Conservation (phyloP, 1,284 basidiomycete genomes). For the Ceratobasidium sp. region DNA sequence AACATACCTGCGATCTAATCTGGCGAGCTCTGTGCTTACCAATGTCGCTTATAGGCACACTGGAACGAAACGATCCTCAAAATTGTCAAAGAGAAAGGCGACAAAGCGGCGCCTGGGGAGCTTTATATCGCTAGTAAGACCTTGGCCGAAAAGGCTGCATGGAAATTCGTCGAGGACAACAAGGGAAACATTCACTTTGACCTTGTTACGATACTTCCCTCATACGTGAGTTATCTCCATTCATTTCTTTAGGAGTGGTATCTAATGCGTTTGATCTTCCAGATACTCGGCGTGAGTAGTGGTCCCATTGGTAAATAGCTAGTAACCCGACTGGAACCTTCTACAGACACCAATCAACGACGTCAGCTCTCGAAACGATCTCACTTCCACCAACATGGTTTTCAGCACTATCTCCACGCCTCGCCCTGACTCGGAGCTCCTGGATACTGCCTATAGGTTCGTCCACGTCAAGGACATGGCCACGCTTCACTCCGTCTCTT, state of each 20-base stretch:
- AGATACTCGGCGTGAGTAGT: conserved; percentile 8
- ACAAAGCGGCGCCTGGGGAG: conserved; percentile 51
- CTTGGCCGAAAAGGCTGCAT: conserved; percentile 56
- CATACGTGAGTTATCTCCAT: conserved; percentile 36
- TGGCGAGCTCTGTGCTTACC: neutral
- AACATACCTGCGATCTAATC: neutral
- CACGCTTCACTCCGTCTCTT: conserved; percentile 8
- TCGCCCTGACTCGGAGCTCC: conserved; percentile 15
- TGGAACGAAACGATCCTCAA: conserved; percentile 52
- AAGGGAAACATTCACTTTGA: conserved; percentile 48
- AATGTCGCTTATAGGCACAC: conserved; percentile 45
- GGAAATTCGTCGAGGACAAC: conserved; percentile 55
- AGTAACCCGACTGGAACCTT: neutral
- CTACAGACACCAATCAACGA: conserved; percentile 4
- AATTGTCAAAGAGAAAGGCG: conserved; percentile 52
- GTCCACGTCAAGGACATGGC: conserved; percentile 30
- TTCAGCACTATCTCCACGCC: neutral
- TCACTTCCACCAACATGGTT: conserved; percentile 10
- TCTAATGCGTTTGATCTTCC: neutral
- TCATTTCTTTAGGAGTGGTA: neutral
- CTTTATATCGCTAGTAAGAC: conserved; percentile 57
- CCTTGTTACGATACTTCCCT: conserved; percentile 47
- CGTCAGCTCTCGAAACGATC: conserved; percentile 16
- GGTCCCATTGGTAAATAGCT: neutral
- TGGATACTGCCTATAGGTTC: neutral